Percentiles rank a stretch among this genome's conserved stretches.
These are phyloP conservation scores for Ambrosia hybrid DNA, from an alignment of 140 eudicot species.

Conservation along the genomic window DNA sequence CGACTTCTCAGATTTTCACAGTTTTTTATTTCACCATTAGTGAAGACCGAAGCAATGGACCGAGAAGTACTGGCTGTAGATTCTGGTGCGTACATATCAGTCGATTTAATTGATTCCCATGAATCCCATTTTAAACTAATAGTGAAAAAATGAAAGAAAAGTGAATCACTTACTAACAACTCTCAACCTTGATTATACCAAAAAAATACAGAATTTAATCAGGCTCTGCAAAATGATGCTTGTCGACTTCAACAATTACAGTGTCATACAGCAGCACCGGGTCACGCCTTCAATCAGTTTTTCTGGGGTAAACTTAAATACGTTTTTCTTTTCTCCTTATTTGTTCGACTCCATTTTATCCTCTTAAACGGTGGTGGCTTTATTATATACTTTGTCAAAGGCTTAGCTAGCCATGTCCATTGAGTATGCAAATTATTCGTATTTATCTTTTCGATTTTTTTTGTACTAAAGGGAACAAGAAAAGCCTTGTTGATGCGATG, in stretches of 20 bases:
- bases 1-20: constrained; percentile 72
- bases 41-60: constrained; percentile 95
- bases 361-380: background rate
- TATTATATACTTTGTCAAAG: background rate
- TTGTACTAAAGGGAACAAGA: constrained; percentile 73
- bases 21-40: constrained; percentile 81
- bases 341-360: background rate
- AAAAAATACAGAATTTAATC: constrained; percentile 68
- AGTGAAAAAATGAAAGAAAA: constrained; percentile 1
- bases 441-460: constrained; percentile 13
- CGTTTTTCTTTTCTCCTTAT: background rate
- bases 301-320: constrained; percentile 73
- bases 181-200: constrained; percentile 17
- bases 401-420: background rate
- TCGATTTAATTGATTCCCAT: constrained; percentile 1
- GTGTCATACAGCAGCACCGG: constrained; percentile 81
- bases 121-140: background rate
- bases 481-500: constrained; percentile 90
- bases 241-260: constrained; percentile 95
- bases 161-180: constrained; percentile 1
- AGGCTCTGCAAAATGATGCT: constrained; percentile 79
- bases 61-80: constrained; percentile 93
- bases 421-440: background rate
- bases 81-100: constrained; percentile 54
- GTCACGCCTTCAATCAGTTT: constrained; percentile 85